Evolutionary conservation across 345 rosid species (phyloP), one percentile per base, ranked within the genome.

Genomic region (Citrus reticulata): DNA sequence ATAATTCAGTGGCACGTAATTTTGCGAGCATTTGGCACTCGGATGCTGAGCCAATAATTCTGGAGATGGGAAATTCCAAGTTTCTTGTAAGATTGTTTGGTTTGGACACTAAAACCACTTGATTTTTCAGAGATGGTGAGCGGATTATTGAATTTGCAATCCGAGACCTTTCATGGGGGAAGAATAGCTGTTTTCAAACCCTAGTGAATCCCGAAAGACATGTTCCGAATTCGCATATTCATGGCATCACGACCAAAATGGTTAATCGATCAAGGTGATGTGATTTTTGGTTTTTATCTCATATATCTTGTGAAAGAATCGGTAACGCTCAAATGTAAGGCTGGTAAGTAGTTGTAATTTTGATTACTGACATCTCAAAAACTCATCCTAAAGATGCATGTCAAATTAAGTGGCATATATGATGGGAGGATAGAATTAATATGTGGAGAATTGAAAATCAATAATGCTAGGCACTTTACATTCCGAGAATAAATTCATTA

Each of bases 201-300:
- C 51, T 79, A 19, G 72, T 81, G 14, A 84, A 83, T 9, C 84
- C 84, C 13, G 75, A 63, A 49, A 62, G 70, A 57, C 16, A 29
- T 67, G 73, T 79, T 79, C 74, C 70, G 27, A 84, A 81, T 61
- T 78, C 86, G 3, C 25, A 65, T 7, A 49, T 79, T 37, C 86
- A 78, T 75, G 81, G 81, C 30, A 77, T 75, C 25, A 72, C 57
- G 27, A 80, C 57, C 60, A 5, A 27, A 42, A 80, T 80, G 83
- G 79, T 80, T 24, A 60, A 74, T 32, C 69, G 37, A 42, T 42
- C 64, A 0, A 40, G 10, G 46, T 40, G 46, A 40, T 40, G 46
- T 35, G 46, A 9, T 40, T 40, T 40, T 40, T 10, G 13, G 46
- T 40, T 40, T 9, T 40, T 40, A 40, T 40, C 46, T 40, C 46